Conservation (phyloP, 257 asterid genomes). For the Prunella vulgaris region DNA sequence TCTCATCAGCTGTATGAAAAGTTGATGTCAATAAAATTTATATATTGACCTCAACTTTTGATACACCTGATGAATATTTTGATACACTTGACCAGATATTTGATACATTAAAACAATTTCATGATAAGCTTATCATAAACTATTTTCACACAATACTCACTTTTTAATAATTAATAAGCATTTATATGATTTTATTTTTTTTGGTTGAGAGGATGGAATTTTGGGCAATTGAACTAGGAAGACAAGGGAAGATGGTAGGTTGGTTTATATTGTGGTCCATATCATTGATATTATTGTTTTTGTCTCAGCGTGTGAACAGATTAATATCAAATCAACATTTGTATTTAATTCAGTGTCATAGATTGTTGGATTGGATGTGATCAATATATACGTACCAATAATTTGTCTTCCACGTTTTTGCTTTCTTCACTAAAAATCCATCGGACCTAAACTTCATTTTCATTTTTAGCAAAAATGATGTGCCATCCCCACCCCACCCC, state of each 20-base stretch:
- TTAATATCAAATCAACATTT: background rate
- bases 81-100: no score
- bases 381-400: background rate
- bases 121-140: no score
- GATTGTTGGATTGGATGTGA: constrained; percentile 14
- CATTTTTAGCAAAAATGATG: background rate
- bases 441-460: background rate
- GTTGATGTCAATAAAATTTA: no score
- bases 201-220: background rate
- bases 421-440: background rate
- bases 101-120: no score
- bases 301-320: background rate
- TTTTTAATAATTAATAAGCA: background rate
- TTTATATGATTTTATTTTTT: background rate
- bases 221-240: background rate
- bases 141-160: no score
- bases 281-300: constrained; percentile 7
- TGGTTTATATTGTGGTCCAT: constrained; percentile 21
- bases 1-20: no score
- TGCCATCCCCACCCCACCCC: no score
- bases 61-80: no score
- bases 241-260: constrained; percentile 10
- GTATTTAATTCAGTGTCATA: background rate
- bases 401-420: constrained; percentile 1
- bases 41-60: no score